Base-by-base conservation (phyloP, 176 grass and related monocot genomes). In the Cocos nucifera region DNA sequence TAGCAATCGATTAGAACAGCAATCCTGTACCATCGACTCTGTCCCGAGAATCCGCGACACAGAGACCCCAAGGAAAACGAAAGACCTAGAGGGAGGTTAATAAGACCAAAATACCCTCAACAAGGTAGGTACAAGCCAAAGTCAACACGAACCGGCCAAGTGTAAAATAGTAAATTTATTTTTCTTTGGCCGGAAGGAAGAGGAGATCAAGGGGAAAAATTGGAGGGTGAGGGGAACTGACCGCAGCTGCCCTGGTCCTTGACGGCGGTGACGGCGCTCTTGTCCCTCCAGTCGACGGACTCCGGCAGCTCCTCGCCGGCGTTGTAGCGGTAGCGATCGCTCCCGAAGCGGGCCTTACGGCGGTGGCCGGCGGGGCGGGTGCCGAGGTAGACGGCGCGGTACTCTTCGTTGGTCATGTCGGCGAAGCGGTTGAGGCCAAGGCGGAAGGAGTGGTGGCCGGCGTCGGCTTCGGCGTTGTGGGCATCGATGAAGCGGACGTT, bases 191-290 rank as follows among this genome's bases (percentile, higher is more conserved):
- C 8, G 9, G 35, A 44, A 44, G 9, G 35, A 44, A 44, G 9
- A 44, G 10, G 35, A 44, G 35, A 12, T 44, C 0, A 8, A 44
- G 0, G 15, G 17, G n/a, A 32, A 12, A 15, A 44, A 19, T 20
- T 18, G 29, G 29, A 59, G 6, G 35, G 35, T 1, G 12, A 30
- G 35, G 35, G 35, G 3, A 14, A 44, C 78, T 79, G 53, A 95
- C 89, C 89, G 54, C 89, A 95, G 61, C 75, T 86, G 10, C 75
- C 81, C 71, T 95, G 85, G 63, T 95, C 75, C 70, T 95, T 95
- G 56, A 95, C 85, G 71, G 81, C 63, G 23, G 78, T 58, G 53
- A 88, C 81, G 22, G 85, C 89, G 5, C 81, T 85, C 63, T 88
- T 71, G 17, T 66, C 81, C 72, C 89, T 95, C 89, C 89, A 95